Conservation (phyloP, 345 rosid species). For the Linum lewisii region DNA sequence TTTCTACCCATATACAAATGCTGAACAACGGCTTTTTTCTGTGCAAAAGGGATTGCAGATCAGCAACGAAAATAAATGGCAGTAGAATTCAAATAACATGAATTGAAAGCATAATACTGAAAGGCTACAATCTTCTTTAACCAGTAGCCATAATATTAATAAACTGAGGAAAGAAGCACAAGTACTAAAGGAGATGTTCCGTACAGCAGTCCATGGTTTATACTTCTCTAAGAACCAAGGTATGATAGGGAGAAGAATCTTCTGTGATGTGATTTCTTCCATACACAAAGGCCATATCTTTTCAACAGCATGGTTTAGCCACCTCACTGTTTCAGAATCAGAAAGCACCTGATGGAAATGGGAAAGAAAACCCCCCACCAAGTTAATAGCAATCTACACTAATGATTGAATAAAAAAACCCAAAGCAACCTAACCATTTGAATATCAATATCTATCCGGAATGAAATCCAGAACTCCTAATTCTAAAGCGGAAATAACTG, state of each 20-base stretch:
- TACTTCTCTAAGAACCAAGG: conserved; percentile 97
- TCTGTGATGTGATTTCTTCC: conserved; percentile 86
- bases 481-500: background rate
- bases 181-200: conserved; percentile 11
- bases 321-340: conserved; percentile 82
- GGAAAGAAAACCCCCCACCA: conserved; percentile 8
- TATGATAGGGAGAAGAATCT: conserved; percentile 78
- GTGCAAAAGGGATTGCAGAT: conserved; percentile 19
- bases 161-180: background rate
- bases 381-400: too few species aligned
- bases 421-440: too few species aligned
- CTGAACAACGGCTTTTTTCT: conserved; percentile 69
- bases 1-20: conserved; percentile 82
- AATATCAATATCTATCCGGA: background rate
- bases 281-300: conserved; percentile 91
- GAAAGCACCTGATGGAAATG: conserved; percentile 42
- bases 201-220: conserved; percentile 95
- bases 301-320: conserved; percentile 83
- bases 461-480: background rate
- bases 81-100: background rate
- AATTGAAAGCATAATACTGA: background rate
- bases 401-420: too few species aligned
- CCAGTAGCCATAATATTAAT: too few species aligned
- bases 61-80: background rate
- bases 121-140: background rate